Conservation (phyloP, 148 eudicot genomes). For the Cornus suecica region DNA sequence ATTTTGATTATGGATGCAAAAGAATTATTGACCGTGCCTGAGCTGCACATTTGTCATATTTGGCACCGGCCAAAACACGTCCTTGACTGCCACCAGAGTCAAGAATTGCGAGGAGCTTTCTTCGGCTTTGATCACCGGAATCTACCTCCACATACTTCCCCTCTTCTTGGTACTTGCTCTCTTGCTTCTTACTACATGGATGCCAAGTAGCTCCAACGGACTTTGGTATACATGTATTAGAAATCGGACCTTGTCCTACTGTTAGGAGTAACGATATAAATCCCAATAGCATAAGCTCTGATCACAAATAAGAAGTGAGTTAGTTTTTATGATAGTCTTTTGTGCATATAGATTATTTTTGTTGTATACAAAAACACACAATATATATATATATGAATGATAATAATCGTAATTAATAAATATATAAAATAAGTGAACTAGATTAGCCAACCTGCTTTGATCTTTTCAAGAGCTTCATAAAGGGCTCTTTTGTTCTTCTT, state of each 20-base stretch:
- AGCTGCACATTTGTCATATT: constrained; percentile 23
- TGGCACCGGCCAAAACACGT: constrained; percentile 25
- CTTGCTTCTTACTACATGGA: constrained; percentile 28
- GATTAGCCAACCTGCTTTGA: constrained; percentile 31
- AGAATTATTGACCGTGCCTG: constrained; percentile 17
- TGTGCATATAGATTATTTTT: too few species aligned
- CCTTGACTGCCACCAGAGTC: constrained; percentile 13
- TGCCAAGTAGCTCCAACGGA: constrained; percentile 33
- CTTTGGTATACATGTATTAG: constrained; percentile 33
- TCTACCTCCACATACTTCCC: constrained; percentile 8
- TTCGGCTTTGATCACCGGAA: constrained; percentile 3
- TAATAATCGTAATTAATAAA: too few species aligned
- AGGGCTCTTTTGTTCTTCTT: constrained; percentile 26
- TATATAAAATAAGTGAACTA: too few species aligned
- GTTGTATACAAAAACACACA: too few species aligned
- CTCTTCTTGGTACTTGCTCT: not conserved
- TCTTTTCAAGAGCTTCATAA: constrained; percentile 31
- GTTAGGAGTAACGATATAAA: constrained; percentile 45
- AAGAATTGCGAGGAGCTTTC: constrained; percentile 19
- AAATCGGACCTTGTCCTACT: constrained; percentile 23
- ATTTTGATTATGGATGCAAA: not conserved
- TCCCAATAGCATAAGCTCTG: constrained; percentile 43
- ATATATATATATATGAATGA: too few species aligned
- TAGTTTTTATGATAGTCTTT: not conserved
- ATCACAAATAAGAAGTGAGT: not conserved